phyloP scores from a whole-genome alignment of 495 filamentous ascomycete species.

The Friedmanniomyces endolithicus region DNA sequence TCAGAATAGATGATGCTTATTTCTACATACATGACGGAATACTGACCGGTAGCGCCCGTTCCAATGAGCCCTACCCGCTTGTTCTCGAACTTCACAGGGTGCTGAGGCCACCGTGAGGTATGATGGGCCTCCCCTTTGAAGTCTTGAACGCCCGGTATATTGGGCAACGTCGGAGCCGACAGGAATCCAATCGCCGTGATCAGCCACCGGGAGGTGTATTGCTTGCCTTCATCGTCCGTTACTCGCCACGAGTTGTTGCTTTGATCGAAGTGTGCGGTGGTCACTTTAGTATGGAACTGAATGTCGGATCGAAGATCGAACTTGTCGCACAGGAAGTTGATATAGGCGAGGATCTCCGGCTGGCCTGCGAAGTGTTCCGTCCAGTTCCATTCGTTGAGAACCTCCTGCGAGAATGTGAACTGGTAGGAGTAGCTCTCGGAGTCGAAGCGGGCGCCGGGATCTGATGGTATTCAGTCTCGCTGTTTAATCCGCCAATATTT shows the following conservation, averaged over 20 bases:
- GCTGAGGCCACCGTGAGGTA: slow-evolving; percentile 37
- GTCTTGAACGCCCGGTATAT: slow-evolving; percentile 25
- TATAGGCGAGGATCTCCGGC: slow-evolving; percentile 19
- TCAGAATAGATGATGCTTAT: too few species aligned
- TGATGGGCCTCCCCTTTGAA: slow-evolving; percentile 38
- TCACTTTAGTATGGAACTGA: slow-evolving; percentile 20
- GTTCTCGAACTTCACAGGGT: slow-evolving; percentile 15
- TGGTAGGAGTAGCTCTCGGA: slow-evolving; percentile 11
- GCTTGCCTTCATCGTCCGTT: slow-evolving; percentile 7
- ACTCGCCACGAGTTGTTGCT: slow-evolving; percentile 21
- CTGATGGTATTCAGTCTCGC: neutral
- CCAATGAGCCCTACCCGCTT: slow-evolving; percentile 18
- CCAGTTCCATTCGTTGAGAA: slow-evolving; percentile 11
- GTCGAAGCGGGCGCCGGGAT: slow-evolving; percentile 6
- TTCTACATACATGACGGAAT: too few species aligned
- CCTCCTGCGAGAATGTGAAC: slow-evolving; percentile 10
- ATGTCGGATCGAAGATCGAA: slow-evolving; percentile 25
- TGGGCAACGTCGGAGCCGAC: slow-evolving; percentile 22
- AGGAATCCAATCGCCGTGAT: slow-evolving; percentile 28
- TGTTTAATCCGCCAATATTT: neutral
- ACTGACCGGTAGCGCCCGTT: slow-evolving; percentile 7
- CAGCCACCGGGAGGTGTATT: slow-evolving; percentile 22
- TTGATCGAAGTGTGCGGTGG: slow-evolving; percentile 17
- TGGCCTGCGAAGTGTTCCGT: slow-evolving; percentile 5
- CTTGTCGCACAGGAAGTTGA: slow-evolving; percentile 25